Base-by-base conservation (phyloP, 345 rosid genomes). In the Arabidopsis arenosa region DNA sequence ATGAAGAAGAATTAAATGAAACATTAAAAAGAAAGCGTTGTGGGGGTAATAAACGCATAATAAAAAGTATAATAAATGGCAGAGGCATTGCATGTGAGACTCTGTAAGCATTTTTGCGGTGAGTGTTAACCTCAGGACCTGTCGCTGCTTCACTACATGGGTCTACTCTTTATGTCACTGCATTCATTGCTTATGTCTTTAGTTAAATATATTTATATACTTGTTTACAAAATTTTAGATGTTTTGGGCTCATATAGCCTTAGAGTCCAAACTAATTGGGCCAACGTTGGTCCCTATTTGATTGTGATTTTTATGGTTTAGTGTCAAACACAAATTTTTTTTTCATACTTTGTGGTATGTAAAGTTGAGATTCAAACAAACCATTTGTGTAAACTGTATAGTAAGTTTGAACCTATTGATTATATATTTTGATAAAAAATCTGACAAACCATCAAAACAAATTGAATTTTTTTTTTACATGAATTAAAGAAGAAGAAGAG, bases 71-170 rank as follows among this genome's bases (percentile, higher is more conserved):
- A 17, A 45, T 17, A 75, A 75, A 75, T 60, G 57, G 63, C 36
- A 76, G 79, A 61, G 47, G 79, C 79, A 76, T 33, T 68, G 75
- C 79, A 76, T 76, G 79, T 76, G 79, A 76, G 55, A 68, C 70
- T 53, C 75, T 76, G 75, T 33, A 68, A 76, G 64, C 64, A 76
- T 51, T 51, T 51, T 52, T 76, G 70, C 70, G 80, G 80, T 69
- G 80, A 62, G 55, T 69, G 75, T 62, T 64, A 48, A 48, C 70
- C 70, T 69, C 75, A 69, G 80, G 51, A 76, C 80, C 70, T 69
- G 75, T 76, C 64, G 49, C 70, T 76, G 64, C 69, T 61, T 68
- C 63, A 35, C 56, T 60, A 68, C 74, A 68, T 59, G 74, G 79
- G 68, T 75, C 78, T 67, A 36, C 73, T 74, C 35, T 52, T 44